Percentiles rank a stretch among this genome's conserved stretches.
These are phyloP conservation scores for Scutellaria baicalensis DNA, from an alignment of 257 asterid genomes.

Conservation along the genomic window DNA sequence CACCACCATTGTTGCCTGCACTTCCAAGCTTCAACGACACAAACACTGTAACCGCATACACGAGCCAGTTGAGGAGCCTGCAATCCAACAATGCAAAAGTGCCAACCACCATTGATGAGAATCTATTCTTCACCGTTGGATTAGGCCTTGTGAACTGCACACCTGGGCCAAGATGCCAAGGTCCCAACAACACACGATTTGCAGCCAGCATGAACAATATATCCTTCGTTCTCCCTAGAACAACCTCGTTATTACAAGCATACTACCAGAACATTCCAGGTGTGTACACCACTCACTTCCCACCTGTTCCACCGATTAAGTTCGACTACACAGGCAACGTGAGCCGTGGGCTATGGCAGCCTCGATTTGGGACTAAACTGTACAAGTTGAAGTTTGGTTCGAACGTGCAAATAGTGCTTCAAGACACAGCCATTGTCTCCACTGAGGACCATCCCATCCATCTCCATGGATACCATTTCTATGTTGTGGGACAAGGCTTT, in stretches of 20 bases:
- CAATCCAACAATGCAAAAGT: conserved; percentile 20
- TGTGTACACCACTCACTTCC: conserved; percentile 49
- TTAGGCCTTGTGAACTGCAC: conserved; percentile 51
- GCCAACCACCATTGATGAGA: conserved; percentile 38
- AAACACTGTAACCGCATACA: conserved; percentile 39
- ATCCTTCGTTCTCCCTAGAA: conserved; percentile 43
- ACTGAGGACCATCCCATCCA: conserved; percentile 66
- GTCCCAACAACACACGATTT: conserved; percentile 50
- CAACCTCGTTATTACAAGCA: conserved; percentile 45
- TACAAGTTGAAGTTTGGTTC: conserved; percentile 43
- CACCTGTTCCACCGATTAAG: conserved; percentile 40
- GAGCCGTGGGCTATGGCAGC: conserved; percentile 47
- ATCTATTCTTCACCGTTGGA: conserved; percentile 54
- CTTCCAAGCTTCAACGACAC: conserved; percentile 56
- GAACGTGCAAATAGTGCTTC: conserved; percentile 50
- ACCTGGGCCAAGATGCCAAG: conserved; percentile 59
- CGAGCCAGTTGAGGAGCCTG: conserved; percentile 37
- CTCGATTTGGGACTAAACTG: conserved; percentile 42
- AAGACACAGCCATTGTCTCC: conserved; percentile 52
- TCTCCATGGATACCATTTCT: conserved; percentile 64
- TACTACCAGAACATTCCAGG: conserved; percentile 50
- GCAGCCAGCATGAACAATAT: conserved; percentile 65
- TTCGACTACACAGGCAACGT: conserved; percentile 58
- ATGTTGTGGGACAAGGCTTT: conserved; percentile 57
- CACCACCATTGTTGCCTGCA: conserved; percentile 41